phyloP scores from a whole-genome alignment of 306 rosid genomes.

The Vigna reflexopilosa region DNA sequence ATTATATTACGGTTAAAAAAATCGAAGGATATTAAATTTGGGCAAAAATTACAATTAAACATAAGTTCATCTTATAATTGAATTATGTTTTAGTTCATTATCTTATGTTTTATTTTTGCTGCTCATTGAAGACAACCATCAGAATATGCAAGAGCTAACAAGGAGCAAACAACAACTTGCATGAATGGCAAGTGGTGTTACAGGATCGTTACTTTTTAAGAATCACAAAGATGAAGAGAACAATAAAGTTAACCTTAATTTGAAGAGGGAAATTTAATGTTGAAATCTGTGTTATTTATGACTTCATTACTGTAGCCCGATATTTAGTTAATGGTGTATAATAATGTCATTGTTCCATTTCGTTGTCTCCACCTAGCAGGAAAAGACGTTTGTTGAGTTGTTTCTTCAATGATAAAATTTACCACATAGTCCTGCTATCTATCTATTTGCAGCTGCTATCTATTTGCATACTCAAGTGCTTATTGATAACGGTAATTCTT shows the following conservation, averaged over 20 bases:
- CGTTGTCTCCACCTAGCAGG: not conserved
- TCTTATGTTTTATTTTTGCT: constrained; percentile 45
- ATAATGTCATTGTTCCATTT: not conserved
- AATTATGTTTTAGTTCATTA: constrained; percentile 4
- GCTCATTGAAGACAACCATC: constrained; percentile 80
- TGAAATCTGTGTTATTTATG: not conserved
- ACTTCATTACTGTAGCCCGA: constrained; percentile 3
- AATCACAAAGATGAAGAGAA: not conserved
- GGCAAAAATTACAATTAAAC: not conserved
- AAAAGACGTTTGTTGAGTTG: not conserved
- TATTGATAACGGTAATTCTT: too few species aligned
- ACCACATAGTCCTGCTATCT: not conserved
- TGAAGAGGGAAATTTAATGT: not conserved
- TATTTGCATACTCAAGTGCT: constrained; percentile 4
- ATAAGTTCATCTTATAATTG: not conserved
- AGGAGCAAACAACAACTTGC: constrained; percentile 60
- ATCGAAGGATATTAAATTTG: not conserved
- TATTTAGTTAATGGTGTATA: not conserved
- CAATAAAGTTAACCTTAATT: not conserved
- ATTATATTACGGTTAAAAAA: not conserved
- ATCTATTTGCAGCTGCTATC: not conserved
- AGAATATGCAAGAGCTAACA: constrained; percentile 83
- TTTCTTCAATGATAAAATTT: not conserved
- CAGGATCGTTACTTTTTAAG: not conserved
- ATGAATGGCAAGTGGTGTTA: not conserved